A percentile compares a stretch with the other conserved stretches of the same genome.
These are phyloP conservation scores for Collybia sp. DNA, from an alignment of 768 basidiomycete genomes.

Conservation along the genomic window DNA sequence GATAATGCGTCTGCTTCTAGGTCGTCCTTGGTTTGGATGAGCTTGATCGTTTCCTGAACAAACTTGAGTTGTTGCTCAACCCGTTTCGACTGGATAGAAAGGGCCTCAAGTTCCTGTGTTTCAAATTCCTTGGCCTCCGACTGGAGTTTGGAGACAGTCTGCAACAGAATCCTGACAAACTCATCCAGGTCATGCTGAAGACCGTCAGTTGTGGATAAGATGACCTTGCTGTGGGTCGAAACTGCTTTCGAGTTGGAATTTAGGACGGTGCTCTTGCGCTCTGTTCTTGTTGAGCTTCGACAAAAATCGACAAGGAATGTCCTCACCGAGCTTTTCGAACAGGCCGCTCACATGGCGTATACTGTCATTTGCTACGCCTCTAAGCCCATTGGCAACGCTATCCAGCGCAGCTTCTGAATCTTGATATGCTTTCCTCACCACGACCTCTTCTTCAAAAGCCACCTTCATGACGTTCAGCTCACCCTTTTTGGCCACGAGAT, in stretches of 20 bases:
- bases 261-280: conserved; percentile 66
- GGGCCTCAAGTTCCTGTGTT: conserved; percentile 48
- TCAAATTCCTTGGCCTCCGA: conserved; percentile 54
- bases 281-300: conserved; percentile 31
- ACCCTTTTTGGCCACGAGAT: conserved; percentile 46
- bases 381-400: conserved; percentile 66
- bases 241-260: conserved; percentile 64
- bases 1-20: conserved; percentile 48
- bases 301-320: neutral
- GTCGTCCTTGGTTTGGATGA: conserved; percentile 53
- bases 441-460: conserved; percentile 73
- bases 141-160: conserved; percentile 49
- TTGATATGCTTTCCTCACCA: conserved; percentile 75
- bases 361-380: conserved; percentile 60
- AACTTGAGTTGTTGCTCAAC: conserved; percentile 56
- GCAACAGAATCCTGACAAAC: conserved; percentile 52
- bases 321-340: conserved; percentile 81
- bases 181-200: conserved; percentile 58
- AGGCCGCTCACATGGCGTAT: conserved; percentile 65
- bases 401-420: conserved; percentile 68
- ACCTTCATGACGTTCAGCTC: conserved; percentile 55
- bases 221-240: conserved; percentile 51
- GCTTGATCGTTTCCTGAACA: conserved; percentile 44
- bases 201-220: conserved; percentile 46
- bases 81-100: conserved; percentile 44